Evolutionary conservation across 805 yeast genomes (phyloP).

Genomic region (Candida vaughaniae): DNA sequence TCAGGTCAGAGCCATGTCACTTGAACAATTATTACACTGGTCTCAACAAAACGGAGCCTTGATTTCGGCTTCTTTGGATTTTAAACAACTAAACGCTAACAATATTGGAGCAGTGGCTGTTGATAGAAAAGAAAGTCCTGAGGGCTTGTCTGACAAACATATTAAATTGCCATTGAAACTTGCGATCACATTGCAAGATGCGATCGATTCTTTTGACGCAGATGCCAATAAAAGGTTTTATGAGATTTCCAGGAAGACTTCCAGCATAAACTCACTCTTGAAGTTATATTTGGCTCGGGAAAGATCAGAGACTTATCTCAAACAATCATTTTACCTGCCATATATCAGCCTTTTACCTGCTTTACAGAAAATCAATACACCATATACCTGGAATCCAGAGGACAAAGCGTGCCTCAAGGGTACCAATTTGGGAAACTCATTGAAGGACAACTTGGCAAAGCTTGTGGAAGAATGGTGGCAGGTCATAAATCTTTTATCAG

Average conservation of each 20-base stretch:
- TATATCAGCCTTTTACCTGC: conserved; percentile 36
- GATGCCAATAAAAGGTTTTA: conserved; percentile 7
- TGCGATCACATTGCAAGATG: conserved; percentile 22
- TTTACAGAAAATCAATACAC: conserved; percentile 49
- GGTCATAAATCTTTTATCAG: conserved; percentile 30
- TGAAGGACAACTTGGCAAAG: conserved; percentile 44
- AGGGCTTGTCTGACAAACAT: conserved; percentile 7
- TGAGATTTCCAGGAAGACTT: conserved; percentile 13
- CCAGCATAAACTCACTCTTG: conserved; percentile 28
- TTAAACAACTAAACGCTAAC: conserved; percentile 19
- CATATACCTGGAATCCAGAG: conserved; percentile 60
- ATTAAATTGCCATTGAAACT: conserved; percentile 21
- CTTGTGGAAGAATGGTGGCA: conserved; percentile 65
- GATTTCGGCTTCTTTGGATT: conserved; percentile 21
- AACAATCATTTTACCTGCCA: conserved; percentile 23
- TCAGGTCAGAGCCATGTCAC: conserved; percentile 1
- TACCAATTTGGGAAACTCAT: conserved; percentile 63
- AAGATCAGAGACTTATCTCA: conserved; percentile 14
- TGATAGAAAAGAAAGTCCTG: conserved; percentile 3
- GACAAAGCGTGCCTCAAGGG: conserved; percentile 58
- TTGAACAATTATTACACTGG: conserved; percentile 26
- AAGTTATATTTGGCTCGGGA: conserved; percentile 37
- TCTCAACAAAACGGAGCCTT: conserved; percentile 28
- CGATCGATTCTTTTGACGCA: conserved; percentile 20
- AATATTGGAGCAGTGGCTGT: conserved; percentile 23